Conservation (phyloP, 2,329 filamentous ascomycete genomes). For the Colletotrichum orbiculare region DNA sequence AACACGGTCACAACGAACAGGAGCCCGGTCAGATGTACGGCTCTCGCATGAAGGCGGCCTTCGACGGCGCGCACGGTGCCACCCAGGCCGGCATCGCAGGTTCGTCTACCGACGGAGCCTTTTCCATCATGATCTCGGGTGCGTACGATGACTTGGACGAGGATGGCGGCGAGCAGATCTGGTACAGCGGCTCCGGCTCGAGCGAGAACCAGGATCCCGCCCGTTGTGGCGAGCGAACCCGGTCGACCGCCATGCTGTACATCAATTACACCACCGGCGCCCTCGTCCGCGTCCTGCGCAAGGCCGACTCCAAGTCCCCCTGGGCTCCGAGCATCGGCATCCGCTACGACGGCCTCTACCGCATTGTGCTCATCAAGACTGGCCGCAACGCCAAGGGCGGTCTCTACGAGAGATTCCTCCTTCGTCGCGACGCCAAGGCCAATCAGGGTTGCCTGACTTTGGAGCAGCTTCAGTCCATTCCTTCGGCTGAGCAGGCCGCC, state of each 20-base stretch:
- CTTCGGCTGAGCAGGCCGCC: constrained; percentile 21
- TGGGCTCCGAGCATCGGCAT: constrained; percentile 43
- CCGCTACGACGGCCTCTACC: constrained; percentile 52
- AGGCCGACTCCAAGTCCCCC: constrained; percentile 25
- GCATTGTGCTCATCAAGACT: constrained; percentile 29
- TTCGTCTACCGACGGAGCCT: constrained; percentile 56
- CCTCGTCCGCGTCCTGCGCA: constrained; percentile 46
- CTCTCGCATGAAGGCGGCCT: constrained; percentile 44
- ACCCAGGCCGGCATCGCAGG: constrained; percentile 64
- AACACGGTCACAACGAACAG: constrained; percentile 47
- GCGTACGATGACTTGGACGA: constrained; percentile 43
- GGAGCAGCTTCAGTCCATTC: not conserved
- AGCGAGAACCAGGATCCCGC: constrained; percentile 33
- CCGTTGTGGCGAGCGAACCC: not conserved
- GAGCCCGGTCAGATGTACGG: constrained; percentile 65
- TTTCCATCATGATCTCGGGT: constrained; percentile 63
- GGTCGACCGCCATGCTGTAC: constrained; percentile 39
- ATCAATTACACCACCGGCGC: constrained; percentile 30
- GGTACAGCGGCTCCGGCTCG: constrained; percentile 43
- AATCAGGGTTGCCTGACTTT: constrained; percentile 16
- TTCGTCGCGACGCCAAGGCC: constrained; percentile 2
- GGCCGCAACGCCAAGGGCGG: constrained; percentile 38
- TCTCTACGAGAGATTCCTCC: constrained; percentile 32
- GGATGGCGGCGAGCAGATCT: constrained; percentile 40
- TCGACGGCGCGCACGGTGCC: constrained; percentile 64